Base-by-base conservation (phyloP, 768 basidiomycete species). In the Jaapia argillacea region DNA sequence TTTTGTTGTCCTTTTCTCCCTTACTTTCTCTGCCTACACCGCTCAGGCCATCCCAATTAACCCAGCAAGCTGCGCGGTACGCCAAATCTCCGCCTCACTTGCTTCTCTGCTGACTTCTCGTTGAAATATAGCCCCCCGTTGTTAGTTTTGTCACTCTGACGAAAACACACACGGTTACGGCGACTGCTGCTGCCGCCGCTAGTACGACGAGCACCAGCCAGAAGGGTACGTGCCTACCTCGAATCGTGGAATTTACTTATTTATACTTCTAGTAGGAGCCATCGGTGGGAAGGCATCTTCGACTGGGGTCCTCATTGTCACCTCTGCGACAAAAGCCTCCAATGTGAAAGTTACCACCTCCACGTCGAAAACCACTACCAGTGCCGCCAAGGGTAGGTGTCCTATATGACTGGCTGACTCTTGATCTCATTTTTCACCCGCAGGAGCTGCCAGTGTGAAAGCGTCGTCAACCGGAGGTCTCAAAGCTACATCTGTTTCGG, bases 1-100 rank as follows among this genome's bases (percentile, higher is more conserved):
- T 47, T 55, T 63, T 44, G 54, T 69, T 50, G 62, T 65, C 53
- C 58, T 71, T 54, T 54, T 71, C 42, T 58, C 67, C 36, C 53
- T 71, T 39, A 56, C 64, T 20, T 48, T 72, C 31, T 59, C 61
- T 28, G 57, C 59, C 20, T 56, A 59, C 31, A 48, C 55, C 24
- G 59, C 56, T 24, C 52, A 62, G 42, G 67, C 63, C 44, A 54
- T 54, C 10, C 64, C 68, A 18, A 52, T 57, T 28, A 46, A 36
- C 36, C 18, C 13, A n/a, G 20, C 14, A 39, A n/a, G 6, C n/a
- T n/a, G n/a, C n/a, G n/a, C n/a, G n/a, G n/a, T n/a, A n/a, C n/a
- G n/a, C n/a, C n/a, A n/a, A n/a, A n/a, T n/a, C n/a, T n/a, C n/a
- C n/a, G n/a, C n/a, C n/a, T n/a, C n/a, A n/a, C n/a, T n/a, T n/a